Evolutionary conservation across 108 stramenopile genomes (phyloP), one percentile per base, ranked within the genome.

Genomic region (Epithemia pelagica): DNA sequence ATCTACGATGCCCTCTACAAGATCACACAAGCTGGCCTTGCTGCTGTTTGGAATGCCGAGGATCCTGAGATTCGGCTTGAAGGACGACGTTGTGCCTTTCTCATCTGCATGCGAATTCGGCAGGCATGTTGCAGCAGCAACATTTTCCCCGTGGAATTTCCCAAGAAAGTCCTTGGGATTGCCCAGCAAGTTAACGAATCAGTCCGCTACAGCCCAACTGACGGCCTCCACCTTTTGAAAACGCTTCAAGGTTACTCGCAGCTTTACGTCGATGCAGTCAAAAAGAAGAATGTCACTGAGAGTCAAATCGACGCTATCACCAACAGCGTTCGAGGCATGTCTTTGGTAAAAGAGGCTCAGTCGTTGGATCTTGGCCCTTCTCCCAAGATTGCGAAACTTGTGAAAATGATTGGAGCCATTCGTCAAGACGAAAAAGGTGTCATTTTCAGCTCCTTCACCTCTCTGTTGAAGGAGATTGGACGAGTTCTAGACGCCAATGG

Each of bases 371-470:
- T 20, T 25, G 21, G 3, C 28, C 3, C 8, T 26, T 62, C 67
- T n/a, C 78, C 77, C 5, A 82, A 78, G 56, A 74, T 86, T 25
- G 58, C 46, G 27, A 73, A 74, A 5, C 59, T 86, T 21, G 67
- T 81, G 0, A 26, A 62, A 2, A n/a, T 65, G 0, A 80, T 81
- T 52, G 46, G 51, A 46, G 54, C 58, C 21, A 77, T 84, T 66
- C 74, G 78, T 54, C 30, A 26, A 7, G 81, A 74, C 33, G 80
- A 84, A 33, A 84, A 84, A 59, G 83, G 75, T 20, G 79, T 88
- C 31, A 69, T 85, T 21, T 86, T 86, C 61, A 71, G 68, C 25
- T 85, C 86, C 66, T 89, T 84, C 58, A 89, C 88, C 2, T 61
- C 59, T 21, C 80, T 75, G 25, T 78, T 89, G 52, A 83, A 89